Base-by-base conservation (phyloP, 495 filamentous ascomycete species). In the Echria macrotheca region DNA sequence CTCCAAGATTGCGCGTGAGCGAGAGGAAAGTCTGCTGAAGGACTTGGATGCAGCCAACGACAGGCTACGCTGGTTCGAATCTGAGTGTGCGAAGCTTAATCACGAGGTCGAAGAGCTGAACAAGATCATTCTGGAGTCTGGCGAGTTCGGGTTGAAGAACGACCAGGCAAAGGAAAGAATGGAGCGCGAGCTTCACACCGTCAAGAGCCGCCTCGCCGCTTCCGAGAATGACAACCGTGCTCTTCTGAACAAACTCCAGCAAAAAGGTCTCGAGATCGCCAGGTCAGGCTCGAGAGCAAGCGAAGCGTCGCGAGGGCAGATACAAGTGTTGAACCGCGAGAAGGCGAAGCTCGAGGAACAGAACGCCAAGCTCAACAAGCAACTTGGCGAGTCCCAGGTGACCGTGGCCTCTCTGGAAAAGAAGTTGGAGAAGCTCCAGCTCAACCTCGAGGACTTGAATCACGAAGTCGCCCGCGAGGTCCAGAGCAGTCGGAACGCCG, bases 161-260 rank as follows among this genome's bases (percentile, higher is more conserved):
- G 93, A 98, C 64, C 84, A 95, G 56, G 84, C 91, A 36, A 96
- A 96, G 60, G 89, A 96, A 60, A 84, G 94, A 5, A 71, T 95
- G 5, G 91, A 96, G 61, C 78, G 88, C 33, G 93, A 98, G 61
- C 76, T 95, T n/a, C 85, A 89, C 26, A 95, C 91, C 1, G 78
- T 96, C 31, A 95, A 91, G 59, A 91, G 91, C 48, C 83, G 93
- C 23, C 75, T 98, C 41, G 80, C 84, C 10, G 93, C 93, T 23
- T 97, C 93, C 0, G 93, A 98, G 59, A 96, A 97, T 59, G 93
- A 97, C 68, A 97, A 97, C 58, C 84, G 88, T n/a, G 83, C 90
- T 28, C 73, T 98, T 0, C 75, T 97, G 39, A 98, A 96, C 62
- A 97, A 97, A 66, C 76, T 98, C 9, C 93, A 98, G 56, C 91